Evolutionary conservation across 306 rosid genomes (phyloP), one percentile per base, ranked within the genome.

Genomic region (Senna siamea): DNA sequence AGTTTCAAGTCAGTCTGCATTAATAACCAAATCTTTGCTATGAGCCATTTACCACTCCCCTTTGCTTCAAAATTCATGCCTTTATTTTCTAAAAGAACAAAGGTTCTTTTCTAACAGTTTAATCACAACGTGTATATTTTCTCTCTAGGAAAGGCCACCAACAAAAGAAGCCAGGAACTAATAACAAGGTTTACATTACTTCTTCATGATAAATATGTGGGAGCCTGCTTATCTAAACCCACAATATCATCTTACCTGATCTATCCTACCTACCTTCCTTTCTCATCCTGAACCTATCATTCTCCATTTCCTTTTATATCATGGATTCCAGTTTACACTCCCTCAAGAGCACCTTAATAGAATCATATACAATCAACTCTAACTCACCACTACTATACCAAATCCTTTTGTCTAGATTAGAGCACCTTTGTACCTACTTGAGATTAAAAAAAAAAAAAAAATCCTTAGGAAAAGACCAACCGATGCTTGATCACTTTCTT

Each of bases 281-380:
- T 54, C 30, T 66, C 43, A 56, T 5, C 51, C 19, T 53, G 38
- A 65, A 66, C 67, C 60, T 28, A 55, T 65, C 34, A 47, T 51
- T 19, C 9, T 38, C 56, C 26, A 40, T 55, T n/a, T 63, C 54
- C 54, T 63, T 50, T 26, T 9, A 62, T 23, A 22, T 20, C 60
- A 54, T 9, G 60, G 60, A 54, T 54, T 53, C 7, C 60, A 54
- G 34, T 17, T 11, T 51, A 51, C n/a, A 26, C 26, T 51, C 26
- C 56, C 56, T 17, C 80, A 65, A 74, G 48, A 55, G 61, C 38
- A 10, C 40, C 78, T 30, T 10, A 48, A 17, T 35, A 57, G 57
- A 40, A 37, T 23, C 38, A 43, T 9, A 44, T 32, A 18, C 35
- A 59, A 73, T n/a, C 67, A 70, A 13, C 50, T 23, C 44, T 28